These are phyloP conservation scores for Citrus inodora DNA, from an alignment of 345 rosid genomes.

Conservation along the genomic window DNA sequence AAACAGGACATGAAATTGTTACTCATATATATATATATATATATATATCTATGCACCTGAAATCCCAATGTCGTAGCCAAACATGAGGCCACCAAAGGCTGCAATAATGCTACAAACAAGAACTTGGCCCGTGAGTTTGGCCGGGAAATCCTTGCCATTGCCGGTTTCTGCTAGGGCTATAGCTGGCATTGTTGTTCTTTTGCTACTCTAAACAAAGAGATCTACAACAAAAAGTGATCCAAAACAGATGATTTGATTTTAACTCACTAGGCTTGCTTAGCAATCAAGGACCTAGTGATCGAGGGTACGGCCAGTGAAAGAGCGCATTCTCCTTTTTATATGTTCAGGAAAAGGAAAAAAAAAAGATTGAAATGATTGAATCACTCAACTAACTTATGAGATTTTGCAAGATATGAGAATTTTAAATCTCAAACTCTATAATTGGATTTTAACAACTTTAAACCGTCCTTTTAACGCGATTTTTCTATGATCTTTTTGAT, in stretches of 20 bases:
- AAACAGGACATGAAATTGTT: not conserved
- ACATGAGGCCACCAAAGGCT: conserved; percentile 60
- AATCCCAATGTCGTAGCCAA: conserved; percentile 61
- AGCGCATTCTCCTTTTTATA: not conserved
- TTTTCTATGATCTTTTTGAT: no score
- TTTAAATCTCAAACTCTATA: not conserved
- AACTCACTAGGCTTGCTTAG: not conserved
- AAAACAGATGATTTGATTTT: not conserved
- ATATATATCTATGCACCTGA: conserved; percentile 25
- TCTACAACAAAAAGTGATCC: not conserved
- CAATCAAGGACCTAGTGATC: not conserved
- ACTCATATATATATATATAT: not conserved
- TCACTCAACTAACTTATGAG: not conserved
- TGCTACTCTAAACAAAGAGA: not conserved
- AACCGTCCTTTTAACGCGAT: not conserved
- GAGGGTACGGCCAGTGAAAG: not conserved
- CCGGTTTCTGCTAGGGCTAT: conserved; percentile 20
- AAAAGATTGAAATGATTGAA: not conserved
- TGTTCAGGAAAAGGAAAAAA: not conserved
- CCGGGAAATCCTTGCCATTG: conserved; percentile 17
- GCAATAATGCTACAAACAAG: conserved; percentile 43
- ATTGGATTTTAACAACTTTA: not conserved
- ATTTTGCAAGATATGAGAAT: not conserved
- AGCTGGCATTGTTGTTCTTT: conserved; percentile 25
- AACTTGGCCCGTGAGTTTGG: conserved; percentile 45